Evolutionary conservation across 2,329 filamentous ascomycete genomes (phyloP).

Genomic region (Arthroderma uncinatum): DNA sequence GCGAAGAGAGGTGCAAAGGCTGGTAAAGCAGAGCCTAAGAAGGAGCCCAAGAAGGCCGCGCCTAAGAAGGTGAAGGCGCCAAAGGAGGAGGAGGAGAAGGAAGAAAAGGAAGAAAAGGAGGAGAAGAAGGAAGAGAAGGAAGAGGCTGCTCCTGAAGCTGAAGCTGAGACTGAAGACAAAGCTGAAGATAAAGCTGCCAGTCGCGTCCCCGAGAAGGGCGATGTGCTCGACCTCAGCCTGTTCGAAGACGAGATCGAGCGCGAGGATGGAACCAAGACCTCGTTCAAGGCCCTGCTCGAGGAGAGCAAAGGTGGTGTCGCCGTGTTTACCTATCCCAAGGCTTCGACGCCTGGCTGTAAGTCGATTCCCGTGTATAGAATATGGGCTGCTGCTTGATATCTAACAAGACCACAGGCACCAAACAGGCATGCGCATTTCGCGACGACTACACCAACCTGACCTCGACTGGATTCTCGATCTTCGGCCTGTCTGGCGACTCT

Average conservation of each 20-base stretch:
- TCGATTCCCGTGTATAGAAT: neutral
- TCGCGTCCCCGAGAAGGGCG: conserved; percentile 26
- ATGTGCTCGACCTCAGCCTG: conserved; percentile 42
- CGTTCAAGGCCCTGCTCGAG: conserved; percentile 67
- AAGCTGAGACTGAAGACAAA: neutral
- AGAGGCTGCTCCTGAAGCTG: neutral
- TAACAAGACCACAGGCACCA: conserved; percentile 55
- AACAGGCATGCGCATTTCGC: conserved; percentile 84
- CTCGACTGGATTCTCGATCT: conserved; percentile 70
- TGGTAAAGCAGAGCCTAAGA: conserved; percentile 16
- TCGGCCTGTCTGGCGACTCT: conserved; percentile 77
- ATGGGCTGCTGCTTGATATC: neutral
- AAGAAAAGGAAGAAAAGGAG: neutral
- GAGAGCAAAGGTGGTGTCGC: conserved; percentile 78
- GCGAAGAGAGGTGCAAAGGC: conserved; percentile 22
- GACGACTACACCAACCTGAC: conserved; percentile 70
- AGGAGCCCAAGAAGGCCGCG: conserved; percentile 16
- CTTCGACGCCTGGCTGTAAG: conserved; percentile 89
- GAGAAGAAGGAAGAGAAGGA: conserved; percentile 14
- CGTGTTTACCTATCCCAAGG: conserved; percentile 90
- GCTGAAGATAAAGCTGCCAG: neutral
- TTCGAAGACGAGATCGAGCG: conserved; percentile 67
- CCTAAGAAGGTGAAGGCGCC: conserved; percentile 23
- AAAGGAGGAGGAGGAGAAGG: neutral
- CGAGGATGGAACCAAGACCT: conserved; percentile 70